Base-by-base conservation (phyloP, 352 stramenopile genomes). In the Phytopythium vexans region DNA sequence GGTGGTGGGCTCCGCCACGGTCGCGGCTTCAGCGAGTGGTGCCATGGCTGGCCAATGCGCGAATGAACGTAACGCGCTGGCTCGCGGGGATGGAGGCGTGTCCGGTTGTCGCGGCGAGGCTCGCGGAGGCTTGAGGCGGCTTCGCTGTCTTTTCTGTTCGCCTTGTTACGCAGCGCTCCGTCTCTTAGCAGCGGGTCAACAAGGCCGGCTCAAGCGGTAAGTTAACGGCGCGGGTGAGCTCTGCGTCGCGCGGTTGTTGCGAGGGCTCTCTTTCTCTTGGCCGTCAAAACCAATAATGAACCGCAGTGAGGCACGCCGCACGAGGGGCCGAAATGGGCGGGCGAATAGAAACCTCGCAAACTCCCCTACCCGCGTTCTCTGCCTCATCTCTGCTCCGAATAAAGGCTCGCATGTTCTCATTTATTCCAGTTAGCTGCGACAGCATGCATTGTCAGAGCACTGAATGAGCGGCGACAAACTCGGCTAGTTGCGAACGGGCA, bases 11-110 rank as follows among this genome's bases (percentile, higher is more conserved):
- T 54, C 16, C 14, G 43, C 14, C 4, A 46, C 35, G 10, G 38
- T 40, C 32, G 55, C 38, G n/a, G 48, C 56, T 70, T 76, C 68
- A 42, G 62, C 46, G 37, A 71, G 57, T 6, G 60, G 68, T 35
- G 60, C 64, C 64, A 76, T 76, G 33, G 16, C 53, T 66, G 21
- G 21, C 21, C 21, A 27, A 27, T 27, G 21, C 21, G 21, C 21
- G 21, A 27, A 27, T 27, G 21, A 27, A 27, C 21, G 21, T 27
- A 27, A 27, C 21, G 21, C 21, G 21, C 21, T 27, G 21, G 21
- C 21, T 27, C 21, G 21, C 21, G 21, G 21, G 21, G 21, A 27
- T 27, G 21, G 21, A 27, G 21, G 21, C 21, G 21, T 27, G 21
- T 27, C 21, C 21, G 21, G 21, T 27, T 27, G 21, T 27, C 21